Evolutionary conservation across 106 monocot genomes (phyloP).

Genomic region (Allium sativum): DNA sequence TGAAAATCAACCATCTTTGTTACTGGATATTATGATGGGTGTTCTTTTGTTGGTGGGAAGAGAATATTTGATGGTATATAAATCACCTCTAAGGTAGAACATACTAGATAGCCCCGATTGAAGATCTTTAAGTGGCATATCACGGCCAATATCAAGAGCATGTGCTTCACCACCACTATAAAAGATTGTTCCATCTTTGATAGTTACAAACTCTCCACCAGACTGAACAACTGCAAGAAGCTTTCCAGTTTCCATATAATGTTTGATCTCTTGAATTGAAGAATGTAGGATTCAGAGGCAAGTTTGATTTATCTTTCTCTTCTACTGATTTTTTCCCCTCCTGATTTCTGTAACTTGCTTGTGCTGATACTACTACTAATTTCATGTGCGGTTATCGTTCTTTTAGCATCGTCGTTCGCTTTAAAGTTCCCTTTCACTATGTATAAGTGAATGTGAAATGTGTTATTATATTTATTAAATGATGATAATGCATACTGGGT

Average conservation of each 20-base stretch:
- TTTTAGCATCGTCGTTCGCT: too few species aligned
- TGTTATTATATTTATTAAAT: too few species aligned
- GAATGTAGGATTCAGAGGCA: too few species aligned
- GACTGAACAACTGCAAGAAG: slow-evolving; percentile 78
- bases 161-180: slow-evolving; percentile 91
- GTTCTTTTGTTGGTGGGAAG: slow-evolving; percentile 77
- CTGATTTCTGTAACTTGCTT: too few species aligned
- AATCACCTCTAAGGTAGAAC: slow-evolving; percentile 36
- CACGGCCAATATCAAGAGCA: slow-evolving; percentile 67
- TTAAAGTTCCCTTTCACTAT: too few species aligned
- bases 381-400: too few species aligned
- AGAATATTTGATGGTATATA: slow-evolving; percentile 71
- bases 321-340: too few species aligned
- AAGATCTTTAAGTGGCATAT: slow-evolving; percentile 47
- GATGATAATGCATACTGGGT: too few species aligned
- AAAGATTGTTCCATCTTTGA: slow-evolving; percentile 62
- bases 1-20: slow-evolving; percentile 95
- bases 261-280: not conserved
- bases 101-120: slow-evolving; percentile 62
- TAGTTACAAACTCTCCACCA: slow-evolving; percentile 62
- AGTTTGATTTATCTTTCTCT: too few species aligned
- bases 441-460: too few species aligned
- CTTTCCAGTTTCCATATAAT: slow-evolving; percentile 28
- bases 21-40: slow-evolving; percentile 75
- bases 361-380: too few species aligned